phyloP scores from a whole-genome alignment of 73 alveolate genomes.

The Paramecium biaurelia region DNA sequence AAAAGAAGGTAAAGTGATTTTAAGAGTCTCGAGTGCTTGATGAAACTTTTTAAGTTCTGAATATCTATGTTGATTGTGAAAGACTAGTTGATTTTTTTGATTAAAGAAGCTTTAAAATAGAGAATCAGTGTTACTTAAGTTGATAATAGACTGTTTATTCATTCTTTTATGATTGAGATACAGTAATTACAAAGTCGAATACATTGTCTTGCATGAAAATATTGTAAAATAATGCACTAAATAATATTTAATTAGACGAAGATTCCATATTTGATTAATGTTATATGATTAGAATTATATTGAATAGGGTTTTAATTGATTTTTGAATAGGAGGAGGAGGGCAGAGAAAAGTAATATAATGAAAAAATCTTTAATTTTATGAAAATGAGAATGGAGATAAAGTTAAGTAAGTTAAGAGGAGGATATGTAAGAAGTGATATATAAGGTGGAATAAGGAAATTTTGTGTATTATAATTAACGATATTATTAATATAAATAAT shows the following conservation, averaged over 20 bases:
- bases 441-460: background rate
- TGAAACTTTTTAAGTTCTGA: constrained; percentile 19
- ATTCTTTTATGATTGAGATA: background rate
- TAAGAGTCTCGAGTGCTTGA: constrained; percentile 20
- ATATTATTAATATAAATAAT: background rate
- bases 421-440: background rate
- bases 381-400: background rate
- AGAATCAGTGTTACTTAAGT: background rate
- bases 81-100: background rate
- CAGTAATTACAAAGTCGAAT: background rate
- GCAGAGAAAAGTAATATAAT: background rate
- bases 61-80: background rate
- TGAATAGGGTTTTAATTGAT: background rate
- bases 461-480: background rate
- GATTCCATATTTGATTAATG: background rate
- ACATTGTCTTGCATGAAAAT: constrained; percentile 15
- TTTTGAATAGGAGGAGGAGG: background rate
- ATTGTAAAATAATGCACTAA: background rate
- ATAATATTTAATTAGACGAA: background rate
- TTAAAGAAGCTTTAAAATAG: background rate
- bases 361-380: background rate
- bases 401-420: background rate
- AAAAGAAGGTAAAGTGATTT: background rate
- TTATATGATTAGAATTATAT: background rate
- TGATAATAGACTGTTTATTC: background rate